These are phyloP conservation scores for Alnus rubra DNA, from an alignment of 306 rosid species.

Conservation along the genomic window DNA sequence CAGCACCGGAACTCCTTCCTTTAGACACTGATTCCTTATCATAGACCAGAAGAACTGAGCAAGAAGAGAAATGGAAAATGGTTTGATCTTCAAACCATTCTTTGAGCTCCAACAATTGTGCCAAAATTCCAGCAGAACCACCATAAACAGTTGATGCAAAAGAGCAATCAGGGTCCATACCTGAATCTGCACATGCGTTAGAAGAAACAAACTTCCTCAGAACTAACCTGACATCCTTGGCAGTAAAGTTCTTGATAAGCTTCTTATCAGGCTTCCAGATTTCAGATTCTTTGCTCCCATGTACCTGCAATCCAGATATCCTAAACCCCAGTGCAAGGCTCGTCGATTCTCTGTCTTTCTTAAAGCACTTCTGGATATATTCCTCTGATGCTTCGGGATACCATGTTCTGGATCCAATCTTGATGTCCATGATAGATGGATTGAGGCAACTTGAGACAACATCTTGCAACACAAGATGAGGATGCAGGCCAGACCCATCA, in stretches of 20 bases:
- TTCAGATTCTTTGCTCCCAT: constrained; percentile 34
- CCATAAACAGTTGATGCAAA: constrained; percentile 52
- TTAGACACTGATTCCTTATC: constrained; percentile 44
- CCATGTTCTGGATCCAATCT: constrained; percentile 91
- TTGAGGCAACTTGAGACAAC: constrained; percentile 22
- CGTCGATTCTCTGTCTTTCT: constrained; percentile 55
- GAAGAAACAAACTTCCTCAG: constrained; percentile 71
- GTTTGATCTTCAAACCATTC: constrained; percentile 88
- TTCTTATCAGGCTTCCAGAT: constrained; percentile 59
- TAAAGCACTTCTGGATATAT: constrained; percentile 49
- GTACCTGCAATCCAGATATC: constrained; percentile 65
- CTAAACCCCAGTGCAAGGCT: constrained; percentile 59
- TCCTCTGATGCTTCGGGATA: constrained; percentile 56
- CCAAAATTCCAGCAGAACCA: constrained; percentile 50
- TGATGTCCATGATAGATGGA: constrained; percentile 66
- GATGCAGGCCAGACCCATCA: constrained; percentile 67
- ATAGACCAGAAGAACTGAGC: constrained; percentile 63
- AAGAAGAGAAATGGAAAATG: constrained; percentile 63
- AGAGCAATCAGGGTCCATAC: constrained; percentile 44
- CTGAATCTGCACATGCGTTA: constrained; percentile 27
- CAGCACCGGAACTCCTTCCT: constrained; percentile 32
- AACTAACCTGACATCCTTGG: constrained; percentile 29
- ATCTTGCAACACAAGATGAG: constrained; percentile 66
- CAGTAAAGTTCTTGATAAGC: constrained; percentile 27
- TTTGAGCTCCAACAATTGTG: constrained; percentile 65